Conservation (phyloP, 2,329 filamentous ascomycete species). For the Phialophora macrospora region DNA sequence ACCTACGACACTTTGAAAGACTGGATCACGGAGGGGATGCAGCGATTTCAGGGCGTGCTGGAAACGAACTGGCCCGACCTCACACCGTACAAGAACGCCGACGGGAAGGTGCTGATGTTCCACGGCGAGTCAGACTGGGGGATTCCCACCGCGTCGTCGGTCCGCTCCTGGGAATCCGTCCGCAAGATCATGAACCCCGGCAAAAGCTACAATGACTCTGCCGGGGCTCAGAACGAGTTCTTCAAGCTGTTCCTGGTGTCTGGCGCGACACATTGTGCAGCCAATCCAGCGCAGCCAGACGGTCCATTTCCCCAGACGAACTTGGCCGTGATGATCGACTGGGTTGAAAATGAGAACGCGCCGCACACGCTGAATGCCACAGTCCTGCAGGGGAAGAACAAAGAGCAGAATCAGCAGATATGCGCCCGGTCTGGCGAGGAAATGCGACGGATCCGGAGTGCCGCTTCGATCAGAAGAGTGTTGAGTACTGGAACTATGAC, state of each 20-base stretch:
- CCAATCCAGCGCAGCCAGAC: slow-evolving; percentile 52
- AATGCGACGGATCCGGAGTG: slow-evolving; percentile 47
- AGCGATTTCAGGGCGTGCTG: slow-evolving; percentile 56
- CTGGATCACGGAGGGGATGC: slow-evolving; percentile 59
- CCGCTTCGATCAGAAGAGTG: slow-evolving; percentile 47
- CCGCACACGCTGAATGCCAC: slow-evolving; percentile 54
- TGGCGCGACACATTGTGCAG: slow-evolving; percentile 58
- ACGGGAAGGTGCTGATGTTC: slow-evolving; percentile 64
- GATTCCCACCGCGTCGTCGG: slow-evolving; percentile 59
- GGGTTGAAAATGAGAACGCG: slow-evolving; percentile 57
- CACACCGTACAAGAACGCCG: slow-evolving; percentile 54
- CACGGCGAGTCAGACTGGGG: slow-evolving; percentile 62
- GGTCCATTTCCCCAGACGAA: slow-evolving; percentile 55
- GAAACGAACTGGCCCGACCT: slow-evolving; percentile 62
- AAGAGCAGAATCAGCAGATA: slow-evolving; percentile 44
- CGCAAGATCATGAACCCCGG: slow-evolving; percentile 56
- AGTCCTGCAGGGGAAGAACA: slow-evolving; percentile 36
- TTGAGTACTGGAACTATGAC: slow-evolving; percentile 50
- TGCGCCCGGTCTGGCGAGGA: slow-evolving; percentile 44
- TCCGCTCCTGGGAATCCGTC: slow-evolving; percentile 62
- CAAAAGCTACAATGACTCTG: slow-evolving; percentile 46
- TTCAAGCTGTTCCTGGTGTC: slow-evolving; percentile 62
- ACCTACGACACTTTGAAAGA: slow-evolving; percentile 63
- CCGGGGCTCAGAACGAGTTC: slow-evolving; percentile 55
- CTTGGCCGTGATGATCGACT: slow-evolving; percentile 55